Conservation (phyloP, 805 yeast genomes). For the Priceomyces haplophilus region DNA sequence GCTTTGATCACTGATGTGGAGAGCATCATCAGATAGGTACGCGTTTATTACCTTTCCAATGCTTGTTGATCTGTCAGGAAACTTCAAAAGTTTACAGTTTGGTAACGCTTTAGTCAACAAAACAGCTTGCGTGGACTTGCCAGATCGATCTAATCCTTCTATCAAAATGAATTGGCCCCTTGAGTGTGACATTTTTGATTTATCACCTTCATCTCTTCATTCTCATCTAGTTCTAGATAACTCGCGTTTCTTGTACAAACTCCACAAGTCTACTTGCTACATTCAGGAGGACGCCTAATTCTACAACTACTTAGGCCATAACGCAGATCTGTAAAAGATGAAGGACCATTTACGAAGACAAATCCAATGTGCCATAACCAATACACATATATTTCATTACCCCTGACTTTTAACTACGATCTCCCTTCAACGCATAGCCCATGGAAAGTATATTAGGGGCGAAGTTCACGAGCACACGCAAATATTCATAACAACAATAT, state of each 20-base stretch:
- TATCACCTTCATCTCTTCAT: neutral
- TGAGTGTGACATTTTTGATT: slow-evolving; percentile 1
- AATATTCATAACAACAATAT: no score
- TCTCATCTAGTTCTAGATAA: neutral
- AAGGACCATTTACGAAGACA: no score
- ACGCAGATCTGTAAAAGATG: no score
- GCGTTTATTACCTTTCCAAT: slow-evolving; percentile 77
- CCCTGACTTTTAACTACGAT: no score
- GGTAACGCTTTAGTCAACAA: slow-evolving; percentile 25
- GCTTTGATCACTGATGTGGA: slow-evolving; percentile 65
- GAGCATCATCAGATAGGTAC: slow-evolving; percentile 55
- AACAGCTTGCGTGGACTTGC: slow-evolving; percentile 79
- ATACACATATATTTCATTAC: no score
- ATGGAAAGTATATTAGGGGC: no score
- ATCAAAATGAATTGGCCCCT: slow-evolving; percentile 77
- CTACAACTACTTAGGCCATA: no score
- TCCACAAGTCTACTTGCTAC: no score
- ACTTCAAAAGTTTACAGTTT: slow-evolving; percentile 53
- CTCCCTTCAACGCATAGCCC: no score
- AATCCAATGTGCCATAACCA: no score
- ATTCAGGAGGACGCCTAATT: no score
- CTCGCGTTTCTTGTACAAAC: slow-evolving; percentile 1
- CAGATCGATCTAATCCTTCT: slow-evolving; percentile 94
- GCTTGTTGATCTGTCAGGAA: slow-evolving; percentile 83
- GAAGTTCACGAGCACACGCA: no score